Conservation (phyloP, 768 basidiomycete genomes). For the Clathrus columnatus region DNA sequence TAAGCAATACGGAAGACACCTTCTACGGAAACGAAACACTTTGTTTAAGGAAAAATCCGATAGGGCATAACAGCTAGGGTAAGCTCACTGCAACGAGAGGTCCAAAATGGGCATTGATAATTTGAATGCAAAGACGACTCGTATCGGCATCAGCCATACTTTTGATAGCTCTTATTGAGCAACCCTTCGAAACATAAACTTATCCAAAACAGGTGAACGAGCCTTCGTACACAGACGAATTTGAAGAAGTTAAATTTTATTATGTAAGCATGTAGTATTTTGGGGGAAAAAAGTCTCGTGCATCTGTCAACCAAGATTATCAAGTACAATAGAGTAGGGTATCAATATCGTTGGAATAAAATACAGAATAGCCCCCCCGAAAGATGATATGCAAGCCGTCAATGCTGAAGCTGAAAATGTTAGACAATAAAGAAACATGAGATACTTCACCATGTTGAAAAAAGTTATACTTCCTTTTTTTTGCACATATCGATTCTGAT, state of each 20-base stretch:
- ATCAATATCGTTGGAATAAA: neutral
- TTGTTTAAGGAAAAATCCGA: too few species aligned
- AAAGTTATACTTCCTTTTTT: neutral
- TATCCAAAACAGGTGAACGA: too few species aligned
- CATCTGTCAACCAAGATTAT: too few species aligned
- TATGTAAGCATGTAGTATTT: too few species aligned
- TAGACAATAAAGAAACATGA: neutral
- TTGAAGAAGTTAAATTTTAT: too few species aligned
- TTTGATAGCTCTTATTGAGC: neutral
- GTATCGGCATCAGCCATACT: slow-evolving; percentile 60
- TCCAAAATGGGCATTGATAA: slow-evolving; percentile 59
- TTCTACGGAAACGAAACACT: slow-evolving; percentile 35
- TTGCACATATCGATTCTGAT: too few species aligned
- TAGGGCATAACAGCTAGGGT: neutral
- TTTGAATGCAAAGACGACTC: slow-evolving; percentile 49
- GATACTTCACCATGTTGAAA: neutral
- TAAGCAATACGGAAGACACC: slow-evolving; percentile 65
- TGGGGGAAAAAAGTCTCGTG: too few species aligned
- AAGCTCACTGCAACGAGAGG: slow-evolving; percentile 51
- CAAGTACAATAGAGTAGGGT: neutral
- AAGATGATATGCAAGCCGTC: neutral
- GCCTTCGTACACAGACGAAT: too few species aligned
- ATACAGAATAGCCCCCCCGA: neutral
- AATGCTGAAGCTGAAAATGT: neutral
- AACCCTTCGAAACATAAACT: neutral